Evolutionary conservation across 2,329 filamentous ascomycete species (phyloP).

Genomic region (Fusarium pseudocircinatum): DNA sequence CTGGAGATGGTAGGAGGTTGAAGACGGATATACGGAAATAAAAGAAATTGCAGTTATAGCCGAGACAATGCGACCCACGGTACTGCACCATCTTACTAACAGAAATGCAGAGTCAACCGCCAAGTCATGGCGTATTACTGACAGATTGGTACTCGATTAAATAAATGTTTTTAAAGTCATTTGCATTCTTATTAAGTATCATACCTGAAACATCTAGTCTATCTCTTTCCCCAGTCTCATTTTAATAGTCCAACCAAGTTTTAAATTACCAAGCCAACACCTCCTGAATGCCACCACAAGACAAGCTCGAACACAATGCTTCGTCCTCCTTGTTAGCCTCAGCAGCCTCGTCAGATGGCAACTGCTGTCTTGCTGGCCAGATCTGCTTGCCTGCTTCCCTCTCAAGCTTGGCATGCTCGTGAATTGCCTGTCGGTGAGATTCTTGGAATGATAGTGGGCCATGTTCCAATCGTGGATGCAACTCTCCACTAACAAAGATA

Average conservation of each 20-base stretch:
- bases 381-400: slow-evolving; percentile 8
- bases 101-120: neutral
- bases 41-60: neutral
- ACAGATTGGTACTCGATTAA: neutral
- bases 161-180: neutral
- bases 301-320: slow-evolving; percentile 9
- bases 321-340: slow-evolving; percentile 18
- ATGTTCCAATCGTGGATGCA: slow-evolving; percentile 29
- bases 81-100: neutral
- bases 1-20: neutral
- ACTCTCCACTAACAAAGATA: slow-evolving; percentile 19
- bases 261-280: slow-evolving; percentile 12
- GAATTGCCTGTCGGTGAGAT: slow-evolving; percentile 22
- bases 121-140: neutral
- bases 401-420: slow-evolving; percentile 19
- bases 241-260: neutral
- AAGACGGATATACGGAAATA: neutral
- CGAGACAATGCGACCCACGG: neutral
- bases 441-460: slow-evolving; percentile 30
- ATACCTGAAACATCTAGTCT: neutral
- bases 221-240: neutral
- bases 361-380: slow-evolving; percentile 20
- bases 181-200: neutral
- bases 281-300: slow-evolving; percentile 19
- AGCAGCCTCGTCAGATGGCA: neutral